phyloP scores from a whole-genome alignment of 768 basidiomycete genomes.

The Tylopilus subfusipes region DNA sequence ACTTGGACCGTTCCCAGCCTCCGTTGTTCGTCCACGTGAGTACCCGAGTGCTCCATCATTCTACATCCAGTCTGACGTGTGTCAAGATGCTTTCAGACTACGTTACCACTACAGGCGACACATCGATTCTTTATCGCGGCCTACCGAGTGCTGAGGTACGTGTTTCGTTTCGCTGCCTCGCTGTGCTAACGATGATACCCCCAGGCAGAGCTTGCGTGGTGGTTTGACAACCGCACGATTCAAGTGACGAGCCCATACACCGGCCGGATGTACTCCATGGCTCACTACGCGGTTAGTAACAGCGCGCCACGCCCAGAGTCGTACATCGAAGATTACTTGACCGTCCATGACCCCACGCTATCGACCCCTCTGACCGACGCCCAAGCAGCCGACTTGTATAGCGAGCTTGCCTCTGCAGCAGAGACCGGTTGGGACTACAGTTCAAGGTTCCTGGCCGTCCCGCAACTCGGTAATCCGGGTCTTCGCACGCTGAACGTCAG shows the following conservation, averaged over 20 bases:
- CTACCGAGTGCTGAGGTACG: slow-evolving; percentile 79
- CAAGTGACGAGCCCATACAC: slow-evolving; percentile 69
- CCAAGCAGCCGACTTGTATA: slow-evolving; percentile 64
- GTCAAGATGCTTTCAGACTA: slow-evolving; percentile 84
- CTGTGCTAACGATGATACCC: not conserved
- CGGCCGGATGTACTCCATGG: slow-evolving; percentile 60
- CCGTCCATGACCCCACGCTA: slow-evolving; percentile 63
- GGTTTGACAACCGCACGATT: slow-evolving; percentile 68
- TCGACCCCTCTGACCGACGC: slow-evolving; percentile 55
- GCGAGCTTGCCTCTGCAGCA: slow-evolving; percentile 84
- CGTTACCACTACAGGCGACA: slow-evolving; percentile 67
- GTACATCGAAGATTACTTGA: slow-evolving; percentile 72
- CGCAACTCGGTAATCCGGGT: slow-evolving; percentile 44
- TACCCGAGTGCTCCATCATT: not conserved
- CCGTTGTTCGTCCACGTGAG: slow-evolving; percentile 80
- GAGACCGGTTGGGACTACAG: slow-evolving; percentile 61
- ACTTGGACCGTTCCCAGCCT: slow-evolving; percentile 89
- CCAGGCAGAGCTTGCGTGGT: slow-evolving; percentile 81
- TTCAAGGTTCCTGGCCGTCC: slow-evolving; percentile 40
- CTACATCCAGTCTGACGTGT: not conserved
- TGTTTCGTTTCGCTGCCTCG: not conserved
- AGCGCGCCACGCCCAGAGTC: slow-evolving; percentile 89
- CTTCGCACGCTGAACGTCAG: slow-evolving; percentile 70
- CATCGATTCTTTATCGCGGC: slow-evolving; percentile 68
- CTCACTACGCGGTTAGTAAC: slow-evolving; percentile 75